Percentiles rank a stretch among this genome's conserved stretches.
Evolutionary conservation across 768 basidiomycete species (phyloP).

Genomic region (Paxillus rubicundulus): DNA sequence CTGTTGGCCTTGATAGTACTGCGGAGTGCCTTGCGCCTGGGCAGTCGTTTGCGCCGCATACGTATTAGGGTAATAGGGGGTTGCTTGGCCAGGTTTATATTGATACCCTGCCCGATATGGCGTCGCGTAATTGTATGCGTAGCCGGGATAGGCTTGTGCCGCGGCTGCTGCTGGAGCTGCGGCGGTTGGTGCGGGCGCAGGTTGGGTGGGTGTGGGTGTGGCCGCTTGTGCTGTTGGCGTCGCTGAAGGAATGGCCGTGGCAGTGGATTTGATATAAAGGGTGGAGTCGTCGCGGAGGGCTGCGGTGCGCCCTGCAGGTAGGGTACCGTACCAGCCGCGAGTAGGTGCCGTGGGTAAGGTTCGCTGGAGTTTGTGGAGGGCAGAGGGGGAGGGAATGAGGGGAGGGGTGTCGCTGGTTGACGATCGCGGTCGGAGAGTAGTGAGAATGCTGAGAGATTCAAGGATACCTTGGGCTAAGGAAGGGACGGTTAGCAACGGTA

Average conservation of each 20-base stretch:
- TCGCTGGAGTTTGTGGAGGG: conserved; percentile 69
- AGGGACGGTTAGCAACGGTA: conserved; percentile 10
- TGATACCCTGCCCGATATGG: conserved; percentile 33
- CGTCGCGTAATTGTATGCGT: conserved; percentile 38
- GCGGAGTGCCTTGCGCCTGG: conserved; percentile 28
- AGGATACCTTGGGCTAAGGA: conserved; percentile 66
- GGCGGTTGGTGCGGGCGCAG: conserved; percentile 21
- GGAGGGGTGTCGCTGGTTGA: conserved; percentile 41
- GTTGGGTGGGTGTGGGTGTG: conserved; percentile 32
- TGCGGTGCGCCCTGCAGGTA: conserved; percentile 51
- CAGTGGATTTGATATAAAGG: conserved; percentile 55
- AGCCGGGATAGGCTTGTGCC: conserved; percentile 30
- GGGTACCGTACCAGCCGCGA: conserved; percentile 72
- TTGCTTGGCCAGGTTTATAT: conserved; percentile 39
- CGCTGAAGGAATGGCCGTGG: conserved; percentile 32
- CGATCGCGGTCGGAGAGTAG: conserved; percentile 68
- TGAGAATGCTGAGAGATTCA: conserved; percentile 63
- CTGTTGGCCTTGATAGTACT: conserved; percentile 38
- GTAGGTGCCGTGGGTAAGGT: conserved; percentile 61
- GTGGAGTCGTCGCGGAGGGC: conserved; percentile 78
- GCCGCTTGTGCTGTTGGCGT: conserved; percentile 34
- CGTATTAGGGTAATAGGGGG: conserved; percentile 31
- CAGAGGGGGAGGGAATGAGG: conserved; percentile 59
- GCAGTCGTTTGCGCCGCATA: conserved; percentile 23
- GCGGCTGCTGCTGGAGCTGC: conserved; percentile 23